These are phyloP conservation scores for Auricularia sp. DNA, from an alignment of 768 basidiomycete species.

Conservation along the genomic window DNA sequence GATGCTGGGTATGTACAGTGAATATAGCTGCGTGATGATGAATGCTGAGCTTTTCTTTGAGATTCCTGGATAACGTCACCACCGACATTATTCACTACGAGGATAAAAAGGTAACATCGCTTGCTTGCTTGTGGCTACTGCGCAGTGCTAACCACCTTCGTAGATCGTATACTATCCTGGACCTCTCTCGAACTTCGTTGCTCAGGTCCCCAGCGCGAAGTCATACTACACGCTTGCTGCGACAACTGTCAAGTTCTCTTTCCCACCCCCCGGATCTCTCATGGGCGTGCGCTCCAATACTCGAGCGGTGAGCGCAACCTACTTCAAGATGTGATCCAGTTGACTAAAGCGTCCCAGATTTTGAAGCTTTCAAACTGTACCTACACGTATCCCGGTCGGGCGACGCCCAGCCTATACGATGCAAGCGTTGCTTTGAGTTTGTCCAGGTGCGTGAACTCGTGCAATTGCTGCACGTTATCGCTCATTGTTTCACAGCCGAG, in stretches of 20 bases:
- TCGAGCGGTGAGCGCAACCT: constrained; percentile 37
- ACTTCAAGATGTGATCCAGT: too few relatives aligned
- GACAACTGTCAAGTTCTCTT: constrained; percentile 87
- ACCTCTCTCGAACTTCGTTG: constrained; percentile 85
- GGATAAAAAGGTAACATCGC: constrained; percentile 60
- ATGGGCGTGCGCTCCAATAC: constrained; percentile 97
- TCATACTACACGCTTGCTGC: constrained; percentile 96
- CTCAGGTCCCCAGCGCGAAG: constrained; percentile 82
- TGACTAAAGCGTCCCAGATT: constrained; percentile 30
- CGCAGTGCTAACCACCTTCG: constrained; percentile 6
- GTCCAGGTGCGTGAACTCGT: constrained; percentile 50
- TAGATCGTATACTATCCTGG: constrained; percentile 90
- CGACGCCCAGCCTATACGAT: constrained; percentile 69
- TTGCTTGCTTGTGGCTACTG: constrained; percentile 3
- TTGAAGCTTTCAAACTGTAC: constrained; percentile 87
- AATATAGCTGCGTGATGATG: not conserved
- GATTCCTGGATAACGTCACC: constrained; percentile 90
- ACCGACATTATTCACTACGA: constrained; percentile 98
- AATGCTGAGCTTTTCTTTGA: constrained; percentile 17
- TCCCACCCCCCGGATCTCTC: constrained; percentile 90
- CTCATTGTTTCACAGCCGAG: constrained; percentile 48
- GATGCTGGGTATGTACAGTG: constrained; percentile 69
- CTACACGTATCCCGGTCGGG: constrained; percentile 84
- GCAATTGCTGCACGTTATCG: constrained; percentile 9
- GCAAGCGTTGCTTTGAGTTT: constrained; percentile 91